A percentile compares a stretch with the other conserved stretches of the same genome.
Conservation (phyloP, 495 filamentous ascomycete species). For the Neohortaea acidophila region DNA sequence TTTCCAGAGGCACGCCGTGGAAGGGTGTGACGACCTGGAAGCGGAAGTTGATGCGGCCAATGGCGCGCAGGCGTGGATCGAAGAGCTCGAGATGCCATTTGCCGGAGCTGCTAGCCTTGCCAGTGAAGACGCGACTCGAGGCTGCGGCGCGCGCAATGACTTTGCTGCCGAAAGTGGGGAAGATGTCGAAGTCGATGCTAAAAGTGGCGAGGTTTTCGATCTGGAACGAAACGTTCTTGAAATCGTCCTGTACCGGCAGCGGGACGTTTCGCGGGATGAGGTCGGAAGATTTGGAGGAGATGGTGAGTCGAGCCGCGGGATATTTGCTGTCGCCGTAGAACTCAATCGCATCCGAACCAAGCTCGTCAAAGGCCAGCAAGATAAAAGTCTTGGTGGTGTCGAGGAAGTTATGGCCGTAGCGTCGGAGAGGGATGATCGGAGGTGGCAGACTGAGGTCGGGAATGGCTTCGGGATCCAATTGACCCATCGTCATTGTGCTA, state of each 20-base stretch:
- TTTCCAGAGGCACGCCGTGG: slow-evolving; percentile 81
- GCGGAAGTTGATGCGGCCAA: slow-evolving; percentile 84
- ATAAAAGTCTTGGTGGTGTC: slow-evolving; percentile 84
- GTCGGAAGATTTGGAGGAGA: slow-evolving; percentile 89
- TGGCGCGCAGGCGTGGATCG: slow-evolving; percentile 80
- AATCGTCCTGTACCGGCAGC: slow-evolving; percentile 91
- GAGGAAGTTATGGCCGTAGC: slow-evolving; percentile 96
- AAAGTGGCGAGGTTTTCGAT: slow-evolving; percentile 86
- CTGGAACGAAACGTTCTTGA: slow-evolving; percentile 81
- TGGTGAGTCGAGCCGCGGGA: slow-evolving; percentile 84
- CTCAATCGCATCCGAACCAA: slow-evolving; percentile 51
- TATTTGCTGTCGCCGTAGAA: slow-evolving; percentile 96
- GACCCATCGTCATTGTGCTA: slow-evolving; percentile 40
- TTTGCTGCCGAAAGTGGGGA: slow-evolving; percentile 91
- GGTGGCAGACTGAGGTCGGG: slow-evolving; percentile 85
- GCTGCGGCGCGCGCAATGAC: slow-evolving; percentile 92
- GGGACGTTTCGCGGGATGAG: slow-evolving; percentile 89
- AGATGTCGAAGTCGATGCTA: slow-evolving; percentile 92
- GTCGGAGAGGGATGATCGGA: slow-evolving; percentile 82
- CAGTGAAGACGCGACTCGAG: slow-evolving; percentile 67
- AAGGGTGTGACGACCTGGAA: slow-evolving; percentile 96
- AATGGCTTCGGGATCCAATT: slow-evolving; percentile 69
- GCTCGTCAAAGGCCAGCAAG: slow-evolving; percentile 69
- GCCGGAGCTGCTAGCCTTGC: slow-evolving; percentile 57
- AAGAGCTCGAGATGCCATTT: slow-evolving; percentile 76